Conservation (phyloP, 2,329 filamentous ascomycete genomes). For the Penicillium vulpinum region DNA sequence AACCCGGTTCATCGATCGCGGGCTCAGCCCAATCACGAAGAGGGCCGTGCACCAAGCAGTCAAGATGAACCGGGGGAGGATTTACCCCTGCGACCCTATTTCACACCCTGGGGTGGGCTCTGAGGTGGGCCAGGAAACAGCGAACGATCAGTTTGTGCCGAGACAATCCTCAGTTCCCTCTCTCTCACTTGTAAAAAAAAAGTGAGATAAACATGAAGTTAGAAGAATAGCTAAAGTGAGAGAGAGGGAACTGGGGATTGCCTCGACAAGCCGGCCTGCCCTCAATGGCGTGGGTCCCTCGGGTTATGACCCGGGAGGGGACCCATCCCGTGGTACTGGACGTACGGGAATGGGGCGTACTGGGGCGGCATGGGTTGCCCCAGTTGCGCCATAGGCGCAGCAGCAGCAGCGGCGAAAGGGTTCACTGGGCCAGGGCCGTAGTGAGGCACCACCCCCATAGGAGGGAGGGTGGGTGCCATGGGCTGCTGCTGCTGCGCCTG, state of each 20-base stretch:
- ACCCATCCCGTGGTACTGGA: constrained; percentile 14
- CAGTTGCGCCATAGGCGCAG: constrained; percentile 13
- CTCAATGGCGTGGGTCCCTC: constrained; percentile 9
- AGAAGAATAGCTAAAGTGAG: constrained; percentile 9
- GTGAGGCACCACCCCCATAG: constrained; percentile 18
- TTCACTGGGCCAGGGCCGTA: constrained; percentile 15
- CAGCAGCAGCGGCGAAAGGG: constrained; percentile 15
- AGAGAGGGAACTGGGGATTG: constrained; percentile 3
- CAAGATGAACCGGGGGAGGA: neutral
- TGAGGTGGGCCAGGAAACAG: neutral
- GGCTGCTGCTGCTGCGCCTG: constrained; percentile 16
- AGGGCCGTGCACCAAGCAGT: neutral
- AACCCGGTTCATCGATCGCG: neutral
- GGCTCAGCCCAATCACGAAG: neutral
- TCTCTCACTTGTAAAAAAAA: neutral
- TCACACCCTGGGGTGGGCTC: neutral
- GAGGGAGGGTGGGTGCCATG: constrained; percentile 19
- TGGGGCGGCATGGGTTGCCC: constrained; percentile 21
- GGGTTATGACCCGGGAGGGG: constrained; percentile 22
- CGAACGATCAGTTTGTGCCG: constrained; percentile 1
- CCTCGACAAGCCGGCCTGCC: constrained; percentile 10
- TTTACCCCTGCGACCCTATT: neutral
- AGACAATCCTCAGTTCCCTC: neutral
- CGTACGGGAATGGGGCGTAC: constrained; percentile 33
- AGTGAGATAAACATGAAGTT: neutral